phyloP scores from a whole-genome alignment of 768 basidiomycete genomes.

The Lentinus brumalis region DNA sequence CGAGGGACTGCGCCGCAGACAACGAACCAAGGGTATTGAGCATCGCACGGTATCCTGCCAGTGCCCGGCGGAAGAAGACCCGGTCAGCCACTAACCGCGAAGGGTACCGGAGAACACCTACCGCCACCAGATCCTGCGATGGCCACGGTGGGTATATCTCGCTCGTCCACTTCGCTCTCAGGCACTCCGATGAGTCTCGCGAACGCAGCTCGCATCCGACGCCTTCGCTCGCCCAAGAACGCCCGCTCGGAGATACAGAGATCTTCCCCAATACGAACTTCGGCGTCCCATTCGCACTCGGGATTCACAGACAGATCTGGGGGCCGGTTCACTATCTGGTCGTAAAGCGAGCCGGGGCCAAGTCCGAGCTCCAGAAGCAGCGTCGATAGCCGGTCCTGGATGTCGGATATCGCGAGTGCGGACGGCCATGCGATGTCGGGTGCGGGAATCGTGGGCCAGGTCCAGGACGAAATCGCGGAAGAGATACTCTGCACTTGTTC shows the following conservation, averaged over 20 bases:
- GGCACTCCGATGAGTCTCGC: slow-evolving; percentile 25
- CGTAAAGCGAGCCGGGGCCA: slow-evolving; percentile 29
- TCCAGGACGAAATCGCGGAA: slow-evolving; percentile 22
- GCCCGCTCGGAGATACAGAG: slow-evolving; percentile 27
- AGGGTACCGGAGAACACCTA: not conserved
- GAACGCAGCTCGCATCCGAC: slow-evolving; percentile 22
- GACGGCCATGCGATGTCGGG: slow-evolving; percentile 24
- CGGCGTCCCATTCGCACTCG: slow-evolving; percentile 31
- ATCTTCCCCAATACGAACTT: slow-evolving; percentile 29
- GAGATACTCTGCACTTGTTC: slow-evolving; percentile 19
- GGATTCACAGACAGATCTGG: slow-evolving; percentile 24
- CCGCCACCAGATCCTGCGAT: slow-evolving; percentile 31
- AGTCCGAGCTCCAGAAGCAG: slow-evolving; percentile 26
- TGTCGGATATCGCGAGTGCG: slow-evolving; percentile 16
- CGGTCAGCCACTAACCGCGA: not conserved
- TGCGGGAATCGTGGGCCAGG: slow-evolving; percentile 20
- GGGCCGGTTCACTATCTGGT: slow-evolving; percentile 24
- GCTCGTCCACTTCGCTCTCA: slow-evolving; percentile 26
- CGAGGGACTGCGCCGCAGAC: slow-evolving; percentile 19
- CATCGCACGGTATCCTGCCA: slow-evolving; percentile 29
- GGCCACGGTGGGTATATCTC: slow-evolving; percentile 28
- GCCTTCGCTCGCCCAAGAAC: slow-evolving; percentile 24
- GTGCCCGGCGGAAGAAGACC: not conserved
- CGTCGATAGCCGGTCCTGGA: slow-evolving; percentile 25
- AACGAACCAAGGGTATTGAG: slow-evolving; percentile 28